phyloP scores from a whole-genome alignment of 352 stramenopile genomes.

The Phytophthora lateralis region DNA sequence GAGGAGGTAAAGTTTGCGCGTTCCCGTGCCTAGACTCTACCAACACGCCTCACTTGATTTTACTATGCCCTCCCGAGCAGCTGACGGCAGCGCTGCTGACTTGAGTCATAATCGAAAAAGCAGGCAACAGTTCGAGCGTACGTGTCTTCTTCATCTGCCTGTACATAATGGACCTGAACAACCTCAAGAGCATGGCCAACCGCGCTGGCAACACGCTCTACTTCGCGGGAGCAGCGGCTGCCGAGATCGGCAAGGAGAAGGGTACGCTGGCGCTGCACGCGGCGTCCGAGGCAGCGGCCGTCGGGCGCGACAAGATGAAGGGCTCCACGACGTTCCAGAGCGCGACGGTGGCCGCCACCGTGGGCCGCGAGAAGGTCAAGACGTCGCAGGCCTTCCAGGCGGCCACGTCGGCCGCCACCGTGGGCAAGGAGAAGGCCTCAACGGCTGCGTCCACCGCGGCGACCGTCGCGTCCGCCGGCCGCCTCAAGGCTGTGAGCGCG shows the following conservation, averaged over 20 bases:
- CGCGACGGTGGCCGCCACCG: slow-evolving; percentile 52
- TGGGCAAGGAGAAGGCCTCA: slow-evolving; percentile 64
- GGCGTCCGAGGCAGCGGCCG: slow-evolving; percentile 52
- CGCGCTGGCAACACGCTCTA: slow-evolving; percentile 78
- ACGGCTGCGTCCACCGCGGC: slow-evolving; percentile 47
- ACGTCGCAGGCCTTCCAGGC: slow-evolving; percentile 62
- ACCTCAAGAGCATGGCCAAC: slow-evolving; percentile 76
- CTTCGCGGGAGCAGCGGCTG: slow-evolving; percentile 55
- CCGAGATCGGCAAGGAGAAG: slow-evolving; percentile 63
- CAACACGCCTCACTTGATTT: slow-evolving; percentile 7
- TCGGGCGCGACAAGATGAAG: slow-evolving; percentile 64
- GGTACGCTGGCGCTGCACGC: slow-evolving; percentile 52
- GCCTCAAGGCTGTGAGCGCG: slow-evolving; percentile 56
- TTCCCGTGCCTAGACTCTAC: slow-evolving; percentile 7
- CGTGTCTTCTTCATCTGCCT: neutral
- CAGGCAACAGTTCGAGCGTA: slow-evolving; percentile 7
- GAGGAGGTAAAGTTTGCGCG: slow-evolving; percentile 1
- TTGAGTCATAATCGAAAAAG: slow-evolving; percentile 33
- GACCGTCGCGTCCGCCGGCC: slow-evolving; percentile 52
- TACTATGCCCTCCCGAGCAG: slow-evolving; percentile 1
- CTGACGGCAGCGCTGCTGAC: slow-evolving; percentile 19
- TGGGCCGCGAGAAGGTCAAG: slow-evolving; percentile 64
- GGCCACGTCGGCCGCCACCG: slow-evolving; percentile 51
- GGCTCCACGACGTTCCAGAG: slow-evolving; percentile 66
- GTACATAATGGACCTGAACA: slow-evolving; percentile 54